Percentiles rank a stretch among this genome's conserved stretches.
Conservation (phyloP, 2,329 filamentous ascomycete genomes). For the Aspergillus sp. region DNA sequence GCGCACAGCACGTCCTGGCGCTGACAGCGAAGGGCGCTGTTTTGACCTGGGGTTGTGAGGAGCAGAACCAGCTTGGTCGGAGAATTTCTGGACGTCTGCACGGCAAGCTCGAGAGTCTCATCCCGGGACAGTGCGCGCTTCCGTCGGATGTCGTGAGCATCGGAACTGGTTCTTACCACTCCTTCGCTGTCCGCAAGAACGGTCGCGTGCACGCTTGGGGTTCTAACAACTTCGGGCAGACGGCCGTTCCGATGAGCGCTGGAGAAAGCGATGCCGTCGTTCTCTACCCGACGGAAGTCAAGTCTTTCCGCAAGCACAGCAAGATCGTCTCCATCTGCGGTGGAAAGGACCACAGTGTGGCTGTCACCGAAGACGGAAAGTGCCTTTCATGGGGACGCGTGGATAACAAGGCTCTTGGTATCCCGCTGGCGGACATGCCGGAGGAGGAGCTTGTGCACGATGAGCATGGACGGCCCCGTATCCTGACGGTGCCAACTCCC, state of each 20-base stretch:
- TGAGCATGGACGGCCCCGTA: conserved; percentile 14
- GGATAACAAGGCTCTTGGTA: conserved; percentile 20
- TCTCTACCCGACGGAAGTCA: conserved; percentile 15
- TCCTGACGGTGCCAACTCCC: conserved; percentile 15
- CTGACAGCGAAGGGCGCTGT: conserved; percentile 67
- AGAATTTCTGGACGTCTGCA: conserved; percentile 58
- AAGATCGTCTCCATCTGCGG: conserved; percentile 16
- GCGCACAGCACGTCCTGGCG: conserved; percentile 71
- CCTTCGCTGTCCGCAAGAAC: conserved; percentile 47
- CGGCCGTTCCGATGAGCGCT: conserved; percentile 62
- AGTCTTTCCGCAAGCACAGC: conserved; percentile 3
- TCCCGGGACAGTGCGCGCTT: conserved; percentile 54
- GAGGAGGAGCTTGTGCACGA: conserved; percentile 14
- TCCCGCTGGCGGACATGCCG: conserved; percentile 13
- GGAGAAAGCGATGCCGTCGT: conserved; percentile 53
- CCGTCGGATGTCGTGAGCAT: conserved; percentile 52
- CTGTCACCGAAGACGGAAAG: conserved; percentile 15
- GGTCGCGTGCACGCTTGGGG: conserved; percentile 68
- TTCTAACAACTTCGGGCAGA: conserved; percentile 77
- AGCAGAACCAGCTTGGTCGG: conserved; percentile 69
- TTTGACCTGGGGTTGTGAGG: conserved; percentile 71
- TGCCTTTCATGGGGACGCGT: conserved; percentile 27
- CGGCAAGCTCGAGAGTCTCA: conserved; percentile 51
- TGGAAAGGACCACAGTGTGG: conserved; percentile 25
- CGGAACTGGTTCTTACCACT: conserved; percentile 43